Evolutionary conservation across 495 filamentous ascomycete species (phyloP), one percentile per base, ranked within the genome.

Genomic region (Ramalina peruviana): DNA sequence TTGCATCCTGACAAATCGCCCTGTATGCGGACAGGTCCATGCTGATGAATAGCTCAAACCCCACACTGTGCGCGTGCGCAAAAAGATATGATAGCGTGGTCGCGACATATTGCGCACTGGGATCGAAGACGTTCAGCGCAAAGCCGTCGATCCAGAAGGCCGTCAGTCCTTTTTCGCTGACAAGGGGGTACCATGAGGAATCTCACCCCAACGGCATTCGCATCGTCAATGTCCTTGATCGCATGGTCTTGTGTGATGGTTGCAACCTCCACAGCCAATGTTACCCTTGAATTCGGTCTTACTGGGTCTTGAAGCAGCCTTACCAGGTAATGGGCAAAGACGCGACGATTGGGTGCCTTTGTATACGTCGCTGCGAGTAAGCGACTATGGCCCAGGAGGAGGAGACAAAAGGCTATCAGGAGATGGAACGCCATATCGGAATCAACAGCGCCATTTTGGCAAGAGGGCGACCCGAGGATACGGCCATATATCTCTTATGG

Each of bases 271-370:
- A 44, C 23, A 43, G 19, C 2, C 25, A 19, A 53, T 39, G 12
- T 23, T 15, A 23, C 27, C 4, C 23, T 48, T 44, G 11, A 25
- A 4, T 4, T 25, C 23, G 25, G 25, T 9, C 20, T 30, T 25
- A 0, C 30, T 16, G 19, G 4, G 13, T 43, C 13, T 7, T 25
- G 45, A 2, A n/a, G n/a, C 40, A 23, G 40, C 9, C 40, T 19
- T 46, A 65, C 64, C 56, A 68, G 67, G 44, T 64, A 62, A 49
- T 64, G 62, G 0, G 60, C 62, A 51, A 64, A 64, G 12, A 64
- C 62, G 12, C 30, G 30, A 33, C 30, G 30, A 33, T 10, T 13
- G 2, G 30, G 30, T 11, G 30, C 30, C 30, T 33, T 33, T 11
- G 30, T 10, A 33, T 3, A 33, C 9, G 30, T 33, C 7, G 30